phyloP scores from a whole-genome alignment of 495 filamentous ascomycete species.

The Penicillium paradoxum region DNA sequence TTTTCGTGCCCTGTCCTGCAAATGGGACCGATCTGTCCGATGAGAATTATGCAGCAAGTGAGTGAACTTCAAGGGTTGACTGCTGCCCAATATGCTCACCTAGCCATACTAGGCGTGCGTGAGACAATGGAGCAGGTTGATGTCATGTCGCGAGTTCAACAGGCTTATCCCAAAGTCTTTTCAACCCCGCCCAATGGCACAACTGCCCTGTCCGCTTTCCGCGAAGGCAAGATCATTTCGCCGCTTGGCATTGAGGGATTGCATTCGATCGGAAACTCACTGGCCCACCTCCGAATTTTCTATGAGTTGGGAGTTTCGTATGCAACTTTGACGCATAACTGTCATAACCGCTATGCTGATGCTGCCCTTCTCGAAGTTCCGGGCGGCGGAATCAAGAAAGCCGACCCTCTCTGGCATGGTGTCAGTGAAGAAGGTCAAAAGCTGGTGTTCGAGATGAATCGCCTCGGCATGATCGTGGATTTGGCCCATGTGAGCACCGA shows the following conservation, averaged over 20 bases:
- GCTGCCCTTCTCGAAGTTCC: slow-evolving; percentile 59
- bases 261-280: slow-evolving; percentile 88
- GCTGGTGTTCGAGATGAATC: slow-evolving; percentile 57
- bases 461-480: slow-evolving; percentile 49
- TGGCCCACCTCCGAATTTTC: slow-evolving; percentile 69
- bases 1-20: slow-evolving; percentile 72
- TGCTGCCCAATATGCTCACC: not conserved
- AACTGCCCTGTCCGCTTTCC: slow-evolving; percentile 57
- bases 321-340: slow-evolving; percentile 88
- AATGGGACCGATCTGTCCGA: slow-evolving; percentile 68
- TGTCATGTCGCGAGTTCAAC: slow-evolving; percentile 63
- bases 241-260: slow-evolving; percentile 87
- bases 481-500: slow-evolving; percentile 50
- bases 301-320: slow-evolving; percentile 82
- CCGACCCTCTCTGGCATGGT: slow-evolving; percentile 52
- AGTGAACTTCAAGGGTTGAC: not conserved
- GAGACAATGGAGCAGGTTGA: slow-evolving; percentile 81
- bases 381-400: slow-evolving; percentile 39
- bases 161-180: slow-evolving; percentile 66
- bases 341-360: slow-evolving; percentile 86
- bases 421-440: slow-evolving; percentile 63
- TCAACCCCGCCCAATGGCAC: slow-evolving; percentile 49
- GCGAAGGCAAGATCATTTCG: slow-evolving; percentile 55
- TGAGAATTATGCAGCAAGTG: slow-evolving; percentile 58
- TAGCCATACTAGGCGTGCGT: slow-evolving; percentile 49